These are phyloP conservation scores for Laburnicola sp. DNA, from an alignment of 2,329 filamentous ascomycete species.

Conservation along the genomic window DNA sequence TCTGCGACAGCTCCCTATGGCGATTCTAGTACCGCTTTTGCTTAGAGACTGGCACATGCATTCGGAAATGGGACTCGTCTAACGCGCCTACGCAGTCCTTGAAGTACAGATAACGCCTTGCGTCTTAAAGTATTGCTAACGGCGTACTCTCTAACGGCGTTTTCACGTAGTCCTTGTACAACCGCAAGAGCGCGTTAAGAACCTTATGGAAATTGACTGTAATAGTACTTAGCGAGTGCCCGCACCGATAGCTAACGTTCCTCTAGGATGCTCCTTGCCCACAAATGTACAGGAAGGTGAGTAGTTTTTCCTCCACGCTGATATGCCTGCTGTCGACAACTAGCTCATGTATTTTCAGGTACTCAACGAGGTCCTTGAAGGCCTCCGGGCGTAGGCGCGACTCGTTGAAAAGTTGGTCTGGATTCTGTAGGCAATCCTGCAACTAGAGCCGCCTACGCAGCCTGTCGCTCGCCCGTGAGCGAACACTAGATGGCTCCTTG, in stretches of 20 bases:
- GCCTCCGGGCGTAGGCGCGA: not conserved
- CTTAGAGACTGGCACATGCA: not conserved
- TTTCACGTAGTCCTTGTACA: not conserved
- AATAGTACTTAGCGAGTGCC: not conserved
- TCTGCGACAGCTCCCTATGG: not conserved
- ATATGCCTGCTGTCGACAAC: not conserved
- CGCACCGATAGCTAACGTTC: not conserved
- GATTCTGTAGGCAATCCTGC: not conserved
- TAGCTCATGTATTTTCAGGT: not conserved
- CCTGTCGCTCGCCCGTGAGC: not conserved
- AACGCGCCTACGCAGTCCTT: constrained; percentile 4
- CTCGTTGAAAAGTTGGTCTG: not conserved
- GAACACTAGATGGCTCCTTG: not conserved
- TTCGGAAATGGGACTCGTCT: constrained; percentile 1
- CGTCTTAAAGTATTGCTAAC: not conserved
- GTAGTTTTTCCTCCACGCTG: constrained; percentile 2
- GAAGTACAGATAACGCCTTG: not conserved
- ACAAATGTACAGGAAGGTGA: constrained; percentile 1
- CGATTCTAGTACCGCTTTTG: constrained; percentile 1
- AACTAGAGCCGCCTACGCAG: not conserved
- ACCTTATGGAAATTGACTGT: constrained; percentile 2
- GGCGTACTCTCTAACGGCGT: not conserved
- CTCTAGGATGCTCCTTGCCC: not conserved
- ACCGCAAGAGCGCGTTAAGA: not conserved
- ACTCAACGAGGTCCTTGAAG: not conserved